Evolutionary conservation across 768 basidiomycete species (phyloP), one percentile per base, ranked within the genome.

Genomic region (Tulasnella sp.): DNA sequence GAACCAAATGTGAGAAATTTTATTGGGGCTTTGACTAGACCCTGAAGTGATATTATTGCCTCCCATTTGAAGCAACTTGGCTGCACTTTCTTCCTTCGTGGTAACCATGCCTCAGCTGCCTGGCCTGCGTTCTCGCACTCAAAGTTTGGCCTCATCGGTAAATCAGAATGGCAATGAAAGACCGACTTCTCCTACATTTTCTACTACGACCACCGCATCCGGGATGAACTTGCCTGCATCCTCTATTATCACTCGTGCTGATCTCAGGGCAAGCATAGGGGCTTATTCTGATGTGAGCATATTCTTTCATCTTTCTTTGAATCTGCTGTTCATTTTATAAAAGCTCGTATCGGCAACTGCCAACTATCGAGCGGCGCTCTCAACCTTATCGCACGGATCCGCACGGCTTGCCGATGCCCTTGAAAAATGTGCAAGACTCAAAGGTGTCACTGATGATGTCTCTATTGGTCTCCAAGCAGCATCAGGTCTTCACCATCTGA

Each of bases 401-500:
- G 84, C 88, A 37, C 72, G 73, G 2, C 88, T 95, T 59, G 91
- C 91, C 31, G 79, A 83, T 63, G 81, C 90, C 22, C 75, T 93
- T 74, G 81, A 87, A 65, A 72, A 73, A 49, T 91, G 89, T 56
- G 78, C 89, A 48, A 76, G 79, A 22, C 64, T 88, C 58, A 87
- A 86, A 58, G 83, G 86, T 4, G 82, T 83, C 19, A 71, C 74
- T 28, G 85, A 87, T 61, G 85, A 89, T 61, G 69, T 83, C 22
- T 83, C 84, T 9, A 82, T 83, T 20, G 74, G 85, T 53, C 68
- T 93, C 39, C 85, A 89, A 60, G 89, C 86, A 25, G 79, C 85
- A 24, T 80, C 84, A 16, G 91, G 92, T 4, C 67, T 96, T 37
- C 88, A 93, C 64, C 85, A 92, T 64, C 75, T 96, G 57, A 81